Percentiles rank a stretch among this genome's conserved stretches.
Evolutionary conservation across 2,329 filamentous ascomycete genomes (phyloP).

Genomic region (Penicillium thymicola): DNA sequence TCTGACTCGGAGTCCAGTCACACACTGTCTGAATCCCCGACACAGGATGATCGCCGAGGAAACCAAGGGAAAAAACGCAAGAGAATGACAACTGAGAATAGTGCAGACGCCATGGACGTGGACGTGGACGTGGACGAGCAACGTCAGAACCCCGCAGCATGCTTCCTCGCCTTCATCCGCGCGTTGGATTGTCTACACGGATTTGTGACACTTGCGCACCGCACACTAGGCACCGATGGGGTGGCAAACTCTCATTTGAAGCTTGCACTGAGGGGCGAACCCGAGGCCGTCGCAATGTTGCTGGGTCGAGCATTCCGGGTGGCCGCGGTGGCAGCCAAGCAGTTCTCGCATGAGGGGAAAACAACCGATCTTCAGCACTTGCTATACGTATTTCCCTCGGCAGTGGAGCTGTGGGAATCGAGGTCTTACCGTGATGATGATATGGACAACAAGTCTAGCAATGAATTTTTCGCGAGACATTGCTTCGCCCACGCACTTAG

Average conservation of each 20-base stretch:
- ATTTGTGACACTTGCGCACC: conserved; percentile 28
- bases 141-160: conserved; percentile 30
- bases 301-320: conserved; percentile 37
- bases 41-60: conserved; percentile 18
- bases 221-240: conserved; percentile 26
- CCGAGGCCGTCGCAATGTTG: conserved; percentile 33
- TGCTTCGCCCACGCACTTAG: conserved; percentile 37
- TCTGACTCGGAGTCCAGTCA: conserved; percentile 37
- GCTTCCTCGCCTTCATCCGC: conserved; percentile 34
- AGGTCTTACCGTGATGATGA: conserved; percentile 35
- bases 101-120: conserved; percentile 29
- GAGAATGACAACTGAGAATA: conserved; percentile 27
- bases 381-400: conserved; percentile 33
- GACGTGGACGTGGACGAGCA: conserved; percentile 32
- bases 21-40: conserved; percentile 31
- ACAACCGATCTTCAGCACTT: conserved; percentile 35
- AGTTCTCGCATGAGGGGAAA: conserved; percentile 29
- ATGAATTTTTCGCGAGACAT: conserved; percentile 34
- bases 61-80: conserved; percentile 40
- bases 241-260: conserved; percentile 40
- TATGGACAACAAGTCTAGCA: conserved; percentile 33
- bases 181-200: conserved; percentile 36
- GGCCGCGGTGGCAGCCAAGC: conserved; percentile 30
- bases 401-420: conserved; percentile 39
- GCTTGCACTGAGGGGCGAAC: conserved; percentile 38